Base-by-base conservation (phyloP, 2,329 filamentous ascomycete species). In the Keithomyces neogunnii region DNA sequence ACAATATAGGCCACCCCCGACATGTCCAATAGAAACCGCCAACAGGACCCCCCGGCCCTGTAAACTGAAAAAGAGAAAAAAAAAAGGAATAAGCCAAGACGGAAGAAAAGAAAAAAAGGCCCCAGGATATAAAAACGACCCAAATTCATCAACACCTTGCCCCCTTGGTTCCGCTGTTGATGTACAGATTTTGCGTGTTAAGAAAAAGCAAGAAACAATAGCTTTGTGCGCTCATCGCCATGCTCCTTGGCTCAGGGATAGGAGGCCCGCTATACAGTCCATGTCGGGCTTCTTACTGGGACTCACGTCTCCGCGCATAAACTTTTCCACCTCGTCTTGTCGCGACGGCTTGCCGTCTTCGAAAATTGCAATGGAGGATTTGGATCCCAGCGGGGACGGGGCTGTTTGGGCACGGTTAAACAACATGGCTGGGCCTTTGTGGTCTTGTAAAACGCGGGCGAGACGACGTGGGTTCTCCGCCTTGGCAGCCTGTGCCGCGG, bases 221-320 rank as follows among this genome's bases (percentile, higher is more conserved):
- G 19, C 19, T 19, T 48, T 46, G 28, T 26, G 11, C 32, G 7
- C 39, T 78, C 69, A 86, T 62, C 82, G 79, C 90, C 91, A 96
- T 63, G 89, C 89, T n/a, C 91, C 92, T 69, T 95, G 88, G 61
- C 89, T 95, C 45, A 97, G 75, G 48, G 88, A 92, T 56, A 96
- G 68, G 56, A 97, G 70, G n/a, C 89, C 89, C 50, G 92, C 89
- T 45, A 96, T 85, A 63, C 89, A 95, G 64, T 95, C 89, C 66
- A 95, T 76, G 63, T 96, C 92, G 51, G 84, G 81, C 64, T 82
- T 84, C 68, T 89, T 89, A 63, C 84, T 84, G 7, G 82, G 84
- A 63, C 80, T 82, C 55, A 82, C 75, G 33, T 80, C 77, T 47
- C 76, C 76, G 35, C 76, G 73, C 85, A 93, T 91, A 66, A 92